These are phyloP conservation scores for Anastatica hierochuntica DNA, from an alignment of 345 rosid species.

Conservation along the genomic window DNA sequence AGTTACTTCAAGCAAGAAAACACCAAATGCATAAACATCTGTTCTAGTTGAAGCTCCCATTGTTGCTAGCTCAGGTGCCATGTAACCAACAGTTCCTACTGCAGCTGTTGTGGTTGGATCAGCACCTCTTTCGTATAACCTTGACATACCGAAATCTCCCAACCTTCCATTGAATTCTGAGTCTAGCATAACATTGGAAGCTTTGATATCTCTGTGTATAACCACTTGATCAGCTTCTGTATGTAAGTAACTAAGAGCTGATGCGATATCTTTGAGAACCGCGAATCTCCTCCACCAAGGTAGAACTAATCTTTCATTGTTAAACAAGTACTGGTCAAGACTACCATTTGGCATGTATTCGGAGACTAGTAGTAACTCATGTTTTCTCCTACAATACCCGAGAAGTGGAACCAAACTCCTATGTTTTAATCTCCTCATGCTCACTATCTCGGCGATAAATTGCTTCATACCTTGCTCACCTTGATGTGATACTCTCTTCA, in stretches of 20 bases:
- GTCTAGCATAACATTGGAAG: conserved; percentile 42
- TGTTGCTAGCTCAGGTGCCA: conserved; percentile 41
- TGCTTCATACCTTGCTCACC: conserved; percentile 45
- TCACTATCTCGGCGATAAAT: conserved; percentile 36
- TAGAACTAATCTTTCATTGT: conserved; percentile 8
- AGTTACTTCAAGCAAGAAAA: conserved; percentile 38
- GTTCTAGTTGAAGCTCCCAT: conserved; percentile 33
- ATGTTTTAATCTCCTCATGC: conserved; percentile 40
- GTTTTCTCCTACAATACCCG: conserved; percentile 45
- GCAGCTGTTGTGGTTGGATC: conserved; percentile 63
- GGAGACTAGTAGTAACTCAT: conserved; percentile 43
- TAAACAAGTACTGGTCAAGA: conserved; percentile 35
- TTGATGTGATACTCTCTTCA: conserved; percentile 43
- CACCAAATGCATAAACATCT: conserved; percentile 43
- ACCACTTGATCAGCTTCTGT: conserved; percentile 48
- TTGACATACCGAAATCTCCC: conserved; percentile 91
- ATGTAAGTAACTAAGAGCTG: conserved; percentile 40
- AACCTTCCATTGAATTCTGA: conserved; percentile 59
- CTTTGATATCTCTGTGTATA: conserved; percentile 46
- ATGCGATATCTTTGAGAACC: conserved; percentile 33
- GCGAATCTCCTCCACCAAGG: conserved; percentile 35
- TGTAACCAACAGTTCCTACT: conserved; percentile 67
- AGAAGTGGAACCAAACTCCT: conserved; percentile 41
- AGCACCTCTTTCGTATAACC: conserved; percentile 61
- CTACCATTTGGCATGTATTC: conserved; percentile 55